A percentile compares a stretch with the other conserved stretches of the same genome.
Conservation (phyloP, 2,329 filamentous ascomycete species). For the Teratosphaeria viscida region DNA sequence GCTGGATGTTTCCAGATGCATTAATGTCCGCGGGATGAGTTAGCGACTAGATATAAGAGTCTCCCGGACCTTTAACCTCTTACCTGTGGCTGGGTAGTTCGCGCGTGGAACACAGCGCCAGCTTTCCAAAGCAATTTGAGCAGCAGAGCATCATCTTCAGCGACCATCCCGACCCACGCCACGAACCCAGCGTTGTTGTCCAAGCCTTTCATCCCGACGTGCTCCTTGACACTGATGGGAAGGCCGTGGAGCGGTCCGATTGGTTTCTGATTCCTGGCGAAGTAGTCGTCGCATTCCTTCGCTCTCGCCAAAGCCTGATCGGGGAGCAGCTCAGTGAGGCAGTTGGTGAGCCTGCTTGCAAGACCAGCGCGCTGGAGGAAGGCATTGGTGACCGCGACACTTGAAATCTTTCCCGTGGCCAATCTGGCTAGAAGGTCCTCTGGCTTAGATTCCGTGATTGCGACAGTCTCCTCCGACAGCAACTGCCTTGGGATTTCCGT, state of each 20-base stretch:
- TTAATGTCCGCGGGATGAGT: conserved; percentile 27
- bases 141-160: conserved; percentile 38
- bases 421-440: conserved; percentile 34
- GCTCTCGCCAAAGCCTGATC: conserved; percentile 29
- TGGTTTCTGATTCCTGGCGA: conserved; percentile 26
- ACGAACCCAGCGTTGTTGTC: conserved; percentile 42
- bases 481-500: conserved; percentile 35
- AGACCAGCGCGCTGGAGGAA: conserved; percentile 47
- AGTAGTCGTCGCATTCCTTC: conserved; percentile 32
- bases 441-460: conserved; percentile 42
- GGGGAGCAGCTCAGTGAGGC: conserved; percentile 34
- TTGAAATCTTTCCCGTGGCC: conserved; percentile 33
- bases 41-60: no score
- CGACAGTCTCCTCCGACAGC: conserved; percentile 37
- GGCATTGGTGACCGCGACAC: conserved; percentile 38
- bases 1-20: conserved; percentile 43
- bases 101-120: conserved; percentile 42
- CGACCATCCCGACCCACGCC: conserved; percentile 36
- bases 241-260: conserved; percentile 41
- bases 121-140: conserved; percentile 37
- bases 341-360: conserved; percentile 42
- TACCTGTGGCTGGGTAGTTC: conserved; percentile 43
- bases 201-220: conserved; percentile 39
- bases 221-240: conserved; percentile 44
- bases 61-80: no score